Conservation (phyloP, 2,329 filamentous ascomycete species). For the Grosmannia clavigera region DNA sequence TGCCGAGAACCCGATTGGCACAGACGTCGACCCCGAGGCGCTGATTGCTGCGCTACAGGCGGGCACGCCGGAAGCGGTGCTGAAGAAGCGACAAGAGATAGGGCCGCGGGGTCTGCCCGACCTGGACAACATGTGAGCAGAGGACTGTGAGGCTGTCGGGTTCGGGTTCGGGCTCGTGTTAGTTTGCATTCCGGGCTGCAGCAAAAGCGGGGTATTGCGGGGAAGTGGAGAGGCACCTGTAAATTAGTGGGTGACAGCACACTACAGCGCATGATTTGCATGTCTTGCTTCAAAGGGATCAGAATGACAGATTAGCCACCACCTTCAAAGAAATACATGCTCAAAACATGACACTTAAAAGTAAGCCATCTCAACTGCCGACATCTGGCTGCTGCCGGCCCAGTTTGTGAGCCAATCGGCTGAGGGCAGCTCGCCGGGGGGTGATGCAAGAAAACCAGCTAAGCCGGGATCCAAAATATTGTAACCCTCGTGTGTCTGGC, state of each 20-base stretch:
- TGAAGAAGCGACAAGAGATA: slow-evolving; percentile 16
- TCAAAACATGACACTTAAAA: neutral
- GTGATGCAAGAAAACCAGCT: neutral
- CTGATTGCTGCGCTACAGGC: slow-evolving; percentile 16
- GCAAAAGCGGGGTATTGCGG: neutral
- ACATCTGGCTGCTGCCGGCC: neutral
- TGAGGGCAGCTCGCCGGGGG: neutral
- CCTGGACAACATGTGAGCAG: neutral
- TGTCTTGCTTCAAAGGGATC: neutral
- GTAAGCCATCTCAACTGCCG: neutral
- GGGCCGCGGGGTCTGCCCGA: slow-evolving; percentile 13
- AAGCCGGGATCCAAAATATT: neutral
- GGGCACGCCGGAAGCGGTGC: slow-evolving; percentile 15
- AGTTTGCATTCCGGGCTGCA: neutral
- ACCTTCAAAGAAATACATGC: neutral
- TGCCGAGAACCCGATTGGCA: slow-evolving; percentile 28
- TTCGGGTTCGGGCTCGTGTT: neutral
- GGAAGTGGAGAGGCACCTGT: neutral
- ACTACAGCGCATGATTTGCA: neutral
- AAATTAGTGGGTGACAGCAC: neutral
- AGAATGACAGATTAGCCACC: neutral
- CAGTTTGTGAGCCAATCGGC: neutral
- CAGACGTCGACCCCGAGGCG: slow-evolving; percentile 32
- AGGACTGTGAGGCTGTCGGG: neutral
- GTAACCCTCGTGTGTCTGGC: neutral